phyloP scores from a whole-genome alignment of 2,329 filamentous ascomycete genomes.

The Fusarium nanum region DNA sequence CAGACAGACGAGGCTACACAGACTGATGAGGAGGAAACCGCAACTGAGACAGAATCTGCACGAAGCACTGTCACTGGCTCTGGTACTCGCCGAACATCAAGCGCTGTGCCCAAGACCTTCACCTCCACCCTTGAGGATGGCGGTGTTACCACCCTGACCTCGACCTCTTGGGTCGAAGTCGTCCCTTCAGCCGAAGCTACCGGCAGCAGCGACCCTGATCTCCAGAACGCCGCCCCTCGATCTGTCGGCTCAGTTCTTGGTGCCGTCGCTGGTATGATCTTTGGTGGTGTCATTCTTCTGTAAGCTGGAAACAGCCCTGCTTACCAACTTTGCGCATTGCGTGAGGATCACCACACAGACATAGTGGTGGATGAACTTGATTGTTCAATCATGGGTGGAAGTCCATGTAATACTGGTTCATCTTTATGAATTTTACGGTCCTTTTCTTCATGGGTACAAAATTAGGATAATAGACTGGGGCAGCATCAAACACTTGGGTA shows the following conservation, averaged over 20 bases:
- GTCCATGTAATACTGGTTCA: slow-evolving; percentile 27
- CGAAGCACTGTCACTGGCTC: slow-evolving; percentile 50
- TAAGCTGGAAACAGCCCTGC: slow-evolving; percentile 24
- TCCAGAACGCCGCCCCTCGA: slow-evolving; percentile 54
- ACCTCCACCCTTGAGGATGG: slow-evolving; percentile 62
- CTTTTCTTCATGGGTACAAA: slow-evolving; percentile 38
- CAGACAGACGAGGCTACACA: slow-evolving; percentile 33
- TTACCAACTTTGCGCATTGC: background rate
- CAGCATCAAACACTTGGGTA: slow-evolving; percentile 37
- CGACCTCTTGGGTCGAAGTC: slow-evolving; percentile 62
- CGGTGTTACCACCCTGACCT: slow-evolving; percentile 58
- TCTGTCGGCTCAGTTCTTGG: slow-evolving; percentile 42
- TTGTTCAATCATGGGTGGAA: background rate
- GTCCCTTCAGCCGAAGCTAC: slow-evolving; percentile 51
- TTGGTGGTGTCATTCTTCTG: slow-evolving; percentile 47
- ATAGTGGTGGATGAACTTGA: slow-evolving; percentile 11
- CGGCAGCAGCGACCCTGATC: slow-evolving; percentile 46
- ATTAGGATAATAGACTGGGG: slow-evolving; percentile 42
- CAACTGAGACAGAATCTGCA: slow-evolving; percentile 38
- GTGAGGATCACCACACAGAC: slow-evolving; percentile 1
- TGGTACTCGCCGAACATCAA: slow-evolving; percentile 52
- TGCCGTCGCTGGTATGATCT: slow-evolving; percentile 46
- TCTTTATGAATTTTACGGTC: slow-evolving; percentile 45
- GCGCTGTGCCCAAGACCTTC: slow-evolving; percentile 53
- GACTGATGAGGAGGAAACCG: slow-evolving; percentile 35